A percentile compares a stretch with the other conserved stretches of the same genome.
These are phyloP conservation scores for Saccharomyces hybrid DNA, from an alignment of 1,139 yeast genomes.

Conservation along the genomic window DNA sequence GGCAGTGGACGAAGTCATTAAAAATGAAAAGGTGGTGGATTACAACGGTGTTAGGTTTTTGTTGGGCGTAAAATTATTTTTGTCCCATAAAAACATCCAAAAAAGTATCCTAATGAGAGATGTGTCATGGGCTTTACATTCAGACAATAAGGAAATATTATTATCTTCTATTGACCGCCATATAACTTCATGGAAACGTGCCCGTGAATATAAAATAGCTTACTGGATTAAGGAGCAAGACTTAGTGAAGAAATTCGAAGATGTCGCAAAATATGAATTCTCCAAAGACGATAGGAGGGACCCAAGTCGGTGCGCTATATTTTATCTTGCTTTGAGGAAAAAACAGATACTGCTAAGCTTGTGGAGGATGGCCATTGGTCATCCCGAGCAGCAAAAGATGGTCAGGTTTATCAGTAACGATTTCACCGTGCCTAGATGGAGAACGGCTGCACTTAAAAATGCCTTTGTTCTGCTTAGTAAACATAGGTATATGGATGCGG, in stretches of 20 bases:
- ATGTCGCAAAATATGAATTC: constrained; percentile 63
- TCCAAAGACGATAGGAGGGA: constrained; percentile 42
- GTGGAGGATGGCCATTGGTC: constrained; percentile 73
- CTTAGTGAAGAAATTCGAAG: constrained; percentile 51
- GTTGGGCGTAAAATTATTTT: constrained; percentile 65
- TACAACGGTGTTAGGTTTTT: constrained; percentile 65
- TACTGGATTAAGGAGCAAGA: constrained; percentile 63
- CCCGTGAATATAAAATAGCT: constrained; percentile 55
- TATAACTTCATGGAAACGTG: constrained; percentile 52
- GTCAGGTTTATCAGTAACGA: constrained; percentile 68
- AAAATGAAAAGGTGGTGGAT: constrained; percentile 50
- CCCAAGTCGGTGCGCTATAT: constrained; percentile 67
- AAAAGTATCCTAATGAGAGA: constrained; percentile 66
- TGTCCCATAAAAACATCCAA: constrained; percentile 44
- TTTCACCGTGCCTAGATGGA: constrained; percentile 69
- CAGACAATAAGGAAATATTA: constrained; percentile 66
- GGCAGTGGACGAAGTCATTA: constrained; percentile 51
- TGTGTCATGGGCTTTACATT: constrained; percentile 79
- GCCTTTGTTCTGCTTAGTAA: constrained; percentile 87
- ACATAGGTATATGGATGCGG: constrained; percentile 82
- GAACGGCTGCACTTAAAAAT: constrained; percentile 81
- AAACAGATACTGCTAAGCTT: constrained; percentile 70
- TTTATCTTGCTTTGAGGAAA: constrained; percentile 69
- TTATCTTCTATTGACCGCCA: constrained; percentile 47
- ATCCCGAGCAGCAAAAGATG: constrained; percentile 79